Conservation (phyloP, 306 rosid genomes). For the Malus sieversii region DNA sequence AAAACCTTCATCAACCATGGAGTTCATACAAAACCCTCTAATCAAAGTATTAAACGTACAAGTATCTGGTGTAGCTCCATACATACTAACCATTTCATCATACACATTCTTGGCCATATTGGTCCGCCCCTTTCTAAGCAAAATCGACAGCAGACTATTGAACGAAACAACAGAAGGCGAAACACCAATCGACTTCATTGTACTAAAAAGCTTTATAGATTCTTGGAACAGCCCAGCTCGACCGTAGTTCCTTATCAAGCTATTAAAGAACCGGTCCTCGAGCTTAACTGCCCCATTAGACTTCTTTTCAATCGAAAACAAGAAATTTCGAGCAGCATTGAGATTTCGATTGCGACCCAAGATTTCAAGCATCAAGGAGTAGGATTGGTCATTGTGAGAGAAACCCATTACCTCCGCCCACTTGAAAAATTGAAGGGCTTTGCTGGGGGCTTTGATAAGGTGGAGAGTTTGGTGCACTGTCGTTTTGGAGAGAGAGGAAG, state of each 20-base stretch:
- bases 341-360: conserved; percentile 52
- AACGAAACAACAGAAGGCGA: conserved; percentile 59
- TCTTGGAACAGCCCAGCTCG: conserved; percentile 71
- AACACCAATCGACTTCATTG: conserved; percentile 54
- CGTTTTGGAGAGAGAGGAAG: conserved; percentile 50
- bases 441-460: conserved; percentile 34
- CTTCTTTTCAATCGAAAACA: conserved; percentile 56
- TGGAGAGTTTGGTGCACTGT: conserved; percentile 54
- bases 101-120: conserved; percentile 51
- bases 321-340: conserved; percentile 61
- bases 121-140: conserved; percentile 70
- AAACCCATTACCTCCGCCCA: conserved; percentile 56
- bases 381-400: conserved; percentile 43
- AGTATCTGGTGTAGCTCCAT: conserved; percentile 60
- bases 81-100: conserved; percentile 70
- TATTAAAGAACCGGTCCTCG: conserved; percentile 58
- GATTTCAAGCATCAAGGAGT: conserved; percentile 52
- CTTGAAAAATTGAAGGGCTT: conserved; percentile 55
- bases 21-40: conserved; percentile 71
- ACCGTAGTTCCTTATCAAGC: conserved; percentile 64
- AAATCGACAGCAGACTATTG: conserved; percentile 44
- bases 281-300: conserved; percentile 63
- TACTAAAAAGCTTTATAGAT: conserved; percentile 51
- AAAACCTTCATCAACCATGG: conserved; percentile 69
- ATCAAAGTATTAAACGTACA: conserved; percentile 66